phyloP scores from a whole-genome alignment of 768 basidiomycete genomes.

The Pisolithus sp. region DNA sequence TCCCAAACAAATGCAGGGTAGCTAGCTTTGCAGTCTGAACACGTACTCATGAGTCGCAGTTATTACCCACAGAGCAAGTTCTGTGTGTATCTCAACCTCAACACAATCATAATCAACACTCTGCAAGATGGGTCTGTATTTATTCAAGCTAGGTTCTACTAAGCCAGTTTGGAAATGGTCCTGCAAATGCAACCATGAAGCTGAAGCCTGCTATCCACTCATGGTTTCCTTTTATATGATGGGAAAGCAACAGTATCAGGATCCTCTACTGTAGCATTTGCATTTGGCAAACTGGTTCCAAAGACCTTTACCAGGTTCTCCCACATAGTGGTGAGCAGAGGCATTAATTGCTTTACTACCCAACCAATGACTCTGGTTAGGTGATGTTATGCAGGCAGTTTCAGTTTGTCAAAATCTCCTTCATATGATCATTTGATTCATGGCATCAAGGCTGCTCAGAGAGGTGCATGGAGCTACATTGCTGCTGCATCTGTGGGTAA shows the following conservation, averaged over 20 bases:
- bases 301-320: not conserved
- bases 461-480: not conserved
- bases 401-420: not conserved
- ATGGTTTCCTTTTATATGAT: not conserved
- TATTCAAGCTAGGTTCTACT: not conserved
- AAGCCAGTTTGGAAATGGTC: not conserved
- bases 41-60: too few relatives aligned
- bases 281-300: slow-evolving; percentile 1
- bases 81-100: not conserved
- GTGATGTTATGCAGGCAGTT: not conserved
- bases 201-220: not conserved
- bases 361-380: not conserved
- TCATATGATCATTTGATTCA: not conserved
- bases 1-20: not conserved
- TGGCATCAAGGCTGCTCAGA: not conserved
- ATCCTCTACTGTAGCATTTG: not conserved
- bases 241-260: not conserved
- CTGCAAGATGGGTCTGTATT: not conserved
- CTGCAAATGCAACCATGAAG: not conserved
- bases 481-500: not conserved
- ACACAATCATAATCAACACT: not conserved
- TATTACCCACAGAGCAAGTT: not conserved
- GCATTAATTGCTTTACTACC: not conserved
- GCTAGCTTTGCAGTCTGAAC: too few relatives aligned
- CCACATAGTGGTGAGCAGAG: not conserved